Percentiles rank a stretch among this genome's conserved stretches.
Evolutionary conservation across 441 rosid genomes (phyloP).

Genomic region (Monsonia emarginata): DNA sequence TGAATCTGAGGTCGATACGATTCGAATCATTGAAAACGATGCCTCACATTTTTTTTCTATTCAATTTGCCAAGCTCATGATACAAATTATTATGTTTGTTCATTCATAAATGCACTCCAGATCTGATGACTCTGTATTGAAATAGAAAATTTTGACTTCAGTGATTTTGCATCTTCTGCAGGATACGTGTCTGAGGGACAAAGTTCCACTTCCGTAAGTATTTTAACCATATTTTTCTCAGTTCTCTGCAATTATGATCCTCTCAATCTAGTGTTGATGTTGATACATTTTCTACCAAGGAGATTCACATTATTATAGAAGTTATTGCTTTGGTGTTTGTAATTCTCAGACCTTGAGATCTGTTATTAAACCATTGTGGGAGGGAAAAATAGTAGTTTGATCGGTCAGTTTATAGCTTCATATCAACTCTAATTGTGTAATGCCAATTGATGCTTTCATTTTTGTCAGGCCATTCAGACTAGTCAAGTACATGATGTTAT

Average conservation of each 20-base stretch:
- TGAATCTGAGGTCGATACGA: neutral
- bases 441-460: constrained; percentile 5
- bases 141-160: neutral
- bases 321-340: neutral
- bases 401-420: neutral
- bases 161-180: constrained; percentile 20
- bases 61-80: neutral
- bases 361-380: neutral
- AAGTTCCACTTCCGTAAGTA: constrained; percentile 42
- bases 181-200: constrained; percentile 40
- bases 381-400: neutral
- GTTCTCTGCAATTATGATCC: neutral
- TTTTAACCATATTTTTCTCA: constrained; percentile 2
- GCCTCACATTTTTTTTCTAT: neutral
- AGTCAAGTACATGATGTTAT: constrained; percentile 36
- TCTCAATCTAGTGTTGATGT: constrained; percentile 5
- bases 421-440: neutral
- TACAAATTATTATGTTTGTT: neutral
- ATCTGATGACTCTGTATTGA: neutral
- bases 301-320: constrained; percentile 23
- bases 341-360: neutral
- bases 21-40: neutral
- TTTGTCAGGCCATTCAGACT: constrained; percentile 37
- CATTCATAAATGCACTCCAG: neutral
- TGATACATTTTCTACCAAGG: neutral